Conservation (phyloP, 2,329 filamentous ascomycete species). For the Fusarium chuoi region DNA sequence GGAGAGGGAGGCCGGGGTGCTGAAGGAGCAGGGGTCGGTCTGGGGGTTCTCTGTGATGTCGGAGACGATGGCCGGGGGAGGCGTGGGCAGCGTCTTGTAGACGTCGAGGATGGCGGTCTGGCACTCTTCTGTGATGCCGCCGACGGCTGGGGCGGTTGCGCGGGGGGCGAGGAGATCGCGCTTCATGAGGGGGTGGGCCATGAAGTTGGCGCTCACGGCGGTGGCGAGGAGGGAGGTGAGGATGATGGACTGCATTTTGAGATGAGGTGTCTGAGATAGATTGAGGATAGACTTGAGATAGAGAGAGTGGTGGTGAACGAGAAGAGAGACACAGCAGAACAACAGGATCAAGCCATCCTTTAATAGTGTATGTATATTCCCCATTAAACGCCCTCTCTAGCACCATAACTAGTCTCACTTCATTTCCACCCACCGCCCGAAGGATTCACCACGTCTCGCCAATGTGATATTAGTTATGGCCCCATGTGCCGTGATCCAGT, state of each 20-base stretch:
- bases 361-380: slow-evolving; percentile 1
- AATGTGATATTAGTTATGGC: neutral
- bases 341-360: neutral
- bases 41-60: slow-evolving; percentile 39
- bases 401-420: neutral
- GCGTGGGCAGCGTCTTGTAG: slow-evolving; percentile 45
- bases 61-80: slow-evolving; percentile 44
- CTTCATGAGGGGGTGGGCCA: slow-evolving; percentile 44
- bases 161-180: slow-evolving; percentile 42
- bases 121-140: slow-evolving; percentile 35
- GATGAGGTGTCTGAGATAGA: neutral
- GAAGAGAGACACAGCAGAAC: neutral
- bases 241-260: slow-evolving; percentile 46
- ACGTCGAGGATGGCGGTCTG: slow-evolving; percentile 37
- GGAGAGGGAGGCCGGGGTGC: slow-evolving; percentile 46
- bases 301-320: neutral
- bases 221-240: slow-evolving; percentile 43
- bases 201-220: slow-evolving; percentile 42
- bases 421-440: slow-evolving; percentile 24
- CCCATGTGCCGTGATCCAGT: neutral
- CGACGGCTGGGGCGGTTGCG: slow-evolving; percentile 25
- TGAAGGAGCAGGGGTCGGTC: slow-evolving; percentile 49
- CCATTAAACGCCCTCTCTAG: neutral
- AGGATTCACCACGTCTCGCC: neutral
- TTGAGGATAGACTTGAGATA: neutral